Base-by-base conservation (phyloP, 2,329 filamentous ascomycete species). In the Colletotrichum ledebouriae region DNA sequence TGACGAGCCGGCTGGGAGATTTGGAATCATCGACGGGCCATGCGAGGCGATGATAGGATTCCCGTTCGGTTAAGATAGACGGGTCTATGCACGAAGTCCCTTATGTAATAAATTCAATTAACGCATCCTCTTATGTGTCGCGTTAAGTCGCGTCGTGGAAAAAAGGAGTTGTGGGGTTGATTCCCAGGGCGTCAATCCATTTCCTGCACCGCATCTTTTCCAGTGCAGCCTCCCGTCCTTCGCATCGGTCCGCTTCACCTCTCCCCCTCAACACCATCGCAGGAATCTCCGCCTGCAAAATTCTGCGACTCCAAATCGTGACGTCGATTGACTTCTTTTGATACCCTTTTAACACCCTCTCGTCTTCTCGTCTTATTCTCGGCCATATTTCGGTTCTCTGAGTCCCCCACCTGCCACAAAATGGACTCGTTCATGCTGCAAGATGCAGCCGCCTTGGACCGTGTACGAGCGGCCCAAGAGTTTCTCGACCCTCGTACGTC, bases 401-500 rank as follows among this genome's bases (percentile, higher is more conserved):
- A 33, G 13, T 42, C 52, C n/a, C 17, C 25, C 3, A 9, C 11
- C 20, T 25, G 56, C 22, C 60, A 47, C 60, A 81, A 69, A 71
- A 94, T 96, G 92, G 92, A 94, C 73, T 87, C 85, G 69, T 83
- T 89, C 73, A 89, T 92, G 82, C 88, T 97, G 75, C 89, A 91
- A 80, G 94, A 98, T 85, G 93, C 96, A 80, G 93, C 91, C 72
- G 90, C 91, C 74, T 88, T 89, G 74, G 91, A 97, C 82, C 93
- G 94, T 75, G 89, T 97, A 78, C 92, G 94, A 75, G 89, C 92
- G 72, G 94, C 94, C n/a, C 88, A 92, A 75, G 94, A 98, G 79
- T 98, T 98, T 76, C 89, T 98, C 49, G 95, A 98, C 84, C 95
- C 95, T 70, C 90, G 94, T 97, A 87, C 76, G 90, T 80, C 44